phyloP scores from a whole-genome alignment of 495 filamentous ascomycete species.

The Penicillium soppii region DNA sequence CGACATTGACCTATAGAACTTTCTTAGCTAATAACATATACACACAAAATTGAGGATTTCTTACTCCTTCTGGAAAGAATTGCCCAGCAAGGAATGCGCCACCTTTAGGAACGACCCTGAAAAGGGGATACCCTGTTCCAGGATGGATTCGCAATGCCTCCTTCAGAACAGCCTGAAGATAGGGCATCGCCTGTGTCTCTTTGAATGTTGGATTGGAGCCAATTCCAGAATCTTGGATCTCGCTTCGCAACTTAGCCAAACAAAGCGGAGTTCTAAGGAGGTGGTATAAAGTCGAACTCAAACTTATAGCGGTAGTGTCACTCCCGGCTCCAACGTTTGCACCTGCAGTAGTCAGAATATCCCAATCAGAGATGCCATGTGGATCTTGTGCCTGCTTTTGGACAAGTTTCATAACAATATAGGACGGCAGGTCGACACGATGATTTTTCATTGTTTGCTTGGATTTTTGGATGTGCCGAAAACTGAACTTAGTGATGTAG shows the following conservation, averaged over 20 bases:
- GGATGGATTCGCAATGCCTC: constrained; percentile 67
- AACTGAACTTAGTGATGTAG: background rate
- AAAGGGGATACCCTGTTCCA: constrained; percentile 54
- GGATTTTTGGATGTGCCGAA: background rate
- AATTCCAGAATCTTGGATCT: constrained; percentile 55
- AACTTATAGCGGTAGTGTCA: constrained; percentile 66
- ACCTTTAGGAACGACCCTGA: constrained; percentile 27
- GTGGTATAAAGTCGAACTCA: constrained; percentile 65
- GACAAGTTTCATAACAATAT: background rate
- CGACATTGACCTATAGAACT: constrained; percentile 21
- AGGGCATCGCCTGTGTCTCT: constrained; percentile 58
- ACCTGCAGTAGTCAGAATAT: constrained; percentile 62
- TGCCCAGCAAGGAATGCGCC: background rate
- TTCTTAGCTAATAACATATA: background rate
- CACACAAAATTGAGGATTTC: background rate
- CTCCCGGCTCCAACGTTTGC: constrained; percentile 55
- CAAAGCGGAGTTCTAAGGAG: constrained; percentile 52
- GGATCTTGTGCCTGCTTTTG: background rate
- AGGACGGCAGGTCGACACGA: background rate
- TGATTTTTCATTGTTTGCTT: background rate
- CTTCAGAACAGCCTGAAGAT: constrained; percentile 66
- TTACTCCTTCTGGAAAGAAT: constrained; percentile 2
- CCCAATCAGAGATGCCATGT: background rate
- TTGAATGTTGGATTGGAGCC: constrained; percentile 45
- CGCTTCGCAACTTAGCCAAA: constrained; percentile 43